Evolutionary conservation across 805 yeast genomes (phyloP).

Genomic region (Barnettozyma salicaria): DNA sequence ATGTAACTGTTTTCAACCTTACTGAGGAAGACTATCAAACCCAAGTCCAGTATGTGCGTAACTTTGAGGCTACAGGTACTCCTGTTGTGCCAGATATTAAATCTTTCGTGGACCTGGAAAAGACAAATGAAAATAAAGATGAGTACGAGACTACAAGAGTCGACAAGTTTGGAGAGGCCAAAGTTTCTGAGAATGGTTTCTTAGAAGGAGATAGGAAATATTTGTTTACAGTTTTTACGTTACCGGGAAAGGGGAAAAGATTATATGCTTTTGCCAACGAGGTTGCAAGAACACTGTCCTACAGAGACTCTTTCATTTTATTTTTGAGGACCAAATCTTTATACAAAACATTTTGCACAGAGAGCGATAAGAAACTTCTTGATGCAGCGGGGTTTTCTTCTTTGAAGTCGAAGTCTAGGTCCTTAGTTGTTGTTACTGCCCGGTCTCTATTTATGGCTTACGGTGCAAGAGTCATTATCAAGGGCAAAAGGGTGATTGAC

Average conservation of each 20-base stretch:
- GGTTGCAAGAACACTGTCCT: slow-evolving; percentile 36
- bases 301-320: slow-evolving; percentile 48
- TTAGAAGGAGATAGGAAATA: slow-evolving; percentile 35
- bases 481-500: slow-evolving; percentile 45
- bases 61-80: too few relatives aligned
- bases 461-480: slow-evolving; percentile 42
- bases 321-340: slow-evolving; percentile 36
- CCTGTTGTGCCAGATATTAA: slow-evolving; percentile 12
- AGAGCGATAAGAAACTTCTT: slow-evolving; percentile 34
- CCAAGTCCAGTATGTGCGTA: slow-evolving; percentile 13
- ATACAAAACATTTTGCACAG: slow-evolving; percentile 31
- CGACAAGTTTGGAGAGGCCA: slow-evolving; percentile 42
- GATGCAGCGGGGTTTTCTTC: slow-evolving; percentile 25
- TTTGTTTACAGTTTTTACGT: slow-evolving; percentile 34
- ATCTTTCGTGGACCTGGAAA: slow-evolving; percentile 13
- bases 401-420: slow-evolving; percentile 19
- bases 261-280: slow-evolving; percentile 37
- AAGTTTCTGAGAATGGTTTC: slow-evolving; percentile 35
- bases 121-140: slow-evolving; percentile 24
- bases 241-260: slow-evolving; percentile 33
- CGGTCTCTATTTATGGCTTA: slow-evolving; percentile 41
- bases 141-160: slow-evolving; percentile 27
- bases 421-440: slow-evolving; percentile 29
- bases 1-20: slow-evolving; percentile 20
- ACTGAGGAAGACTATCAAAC: slow-evolving; percentile 7